These are phyloP conservation scores for Chlamydomonas incerta DNA, from an alignment of 139 green algal species.

Conservation along the genomic window DNA sequence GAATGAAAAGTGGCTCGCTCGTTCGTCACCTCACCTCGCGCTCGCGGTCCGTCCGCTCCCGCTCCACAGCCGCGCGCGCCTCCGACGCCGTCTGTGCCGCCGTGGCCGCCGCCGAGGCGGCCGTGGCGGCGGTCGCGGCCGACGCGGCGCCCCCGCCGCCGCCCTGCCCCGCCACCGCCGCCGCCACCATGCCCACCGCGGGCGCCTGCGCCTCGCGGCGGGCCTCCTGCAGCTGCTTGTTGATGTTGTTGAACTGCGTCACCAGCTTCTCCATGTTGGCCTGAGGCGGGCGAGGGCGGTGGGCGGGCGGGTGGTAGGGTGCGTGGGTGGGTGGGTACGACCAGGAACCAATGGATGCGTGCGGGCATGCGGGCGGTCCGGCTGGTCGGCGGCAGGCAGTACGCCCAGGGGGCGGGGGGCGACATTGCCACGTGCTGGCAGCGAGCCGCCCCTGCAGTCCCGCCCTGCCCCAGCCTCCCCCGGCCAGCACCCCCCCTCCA, in stretches of 20 bases:
- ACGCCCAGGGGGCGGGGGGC: too few relatives aligned
- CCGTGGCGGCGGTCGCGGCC: slow-evolving; percentile 27
- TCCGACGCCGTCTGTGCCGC: slow-evolving; percentile 29
- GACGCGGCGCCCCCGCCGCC: background rate
- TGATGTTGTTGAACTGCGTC: slow-evolving; percentile 36
- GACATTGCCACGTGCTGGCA: too few relatives aligned
- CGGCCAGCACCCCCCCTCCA: background rate
- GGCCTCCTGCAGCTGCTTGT: slow-evolving; percentile 14
- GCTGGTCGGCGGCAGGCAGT: too few relatives aligned
- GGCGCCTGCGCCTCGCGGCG: background rate
- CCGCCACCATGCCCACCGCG: background rate
- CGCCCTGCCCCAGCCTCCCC: too few relatives aligned
- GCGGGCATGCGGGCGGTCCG: too few relatives aligned
- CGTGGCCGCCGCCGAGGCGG: slow-evolving; percentile 21
- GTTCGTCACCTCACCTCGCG: background rate
- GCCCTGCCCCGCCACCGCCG: slow-evolving; percentile 2
- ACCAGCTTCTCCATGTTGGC: slow-evolving; percentile 44
- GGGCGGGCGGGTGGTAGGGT: too few relatives aligned
- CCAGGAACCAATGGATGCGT: too few relatives aligned
- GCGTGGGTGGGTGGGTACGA: too few relatives aligned
- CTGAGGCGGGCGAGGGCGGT: too few relatives aligned
- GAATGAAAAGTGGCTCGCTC: too few relatives aligned
- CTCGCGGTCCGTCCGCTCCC: slow-evolving; percentile 15
- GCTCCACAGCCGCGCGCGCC: slow-evolving; percentile 19
- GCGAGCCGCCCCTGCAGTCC: too few relatives aligned